Base-by-base conservation (phyloP, 371 early-diverging fungal genomes). In the Coemansia linderi region DNA sequence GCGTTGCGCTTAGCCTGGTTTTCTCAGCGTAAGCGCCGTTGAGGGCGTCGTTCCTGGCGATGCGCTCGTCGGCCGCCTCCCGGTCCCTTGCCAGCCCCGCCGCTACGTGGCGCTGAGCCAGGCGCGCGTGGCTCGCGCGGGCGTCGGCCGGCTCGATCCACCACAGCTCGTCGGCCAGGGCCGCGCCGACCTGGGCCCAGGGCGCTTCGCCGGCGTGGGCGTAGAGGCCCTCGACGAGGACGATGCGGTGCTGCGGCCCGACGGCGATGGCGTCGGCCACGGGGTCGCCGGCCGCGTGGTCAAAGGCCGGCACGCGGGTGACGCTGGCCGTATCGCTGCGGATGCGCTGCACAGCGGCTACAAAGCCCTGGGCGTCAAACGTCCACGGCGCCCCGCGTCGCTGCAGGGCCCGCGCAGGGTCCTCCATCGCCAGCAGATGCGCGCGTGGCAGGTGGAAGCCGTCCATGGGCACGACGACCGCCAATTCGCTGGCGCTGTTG, bases 301-400 rank as follows among this genome's bases (percentile, higher is more conserved):
- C 79, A 52, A 82, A 83, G 7, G 81, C 69, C 5, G 84, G 82
- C 38, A 72, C 75, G 10, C 9, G 33, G 9, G 65, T 54, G 1
- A 38, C 5, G 3, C 36, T 59, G 36, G 41, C 12, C 33, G 10
- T 1, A 0, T 48, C 37, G 17, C n/a, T 6, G 36, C 59, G 58
- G 15, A 68, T 27, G 31, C 10, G 57, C 24, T 15, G 54, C 13
- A 75, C 41, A 10, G 61, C 12, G 0, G 9, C 43, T 1, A 52
- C 70, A 41, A 70, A 70, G 22, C 65, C 66, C 6, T 27, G 1
- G 27, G 68, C 66, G 62, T 84, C 81, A 54, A 85, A 86, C 1
- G 86, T 85, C 79, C 81, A 83, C 1, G 83, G 83, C 9, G 85
- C 84, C 10, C 86, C 86, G 2, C 86, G 74, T 0, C 82, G 70